Base-by-base conservation (phyloP, 1,284 basidiomycete species). In the Trametes sp. region DNA sequence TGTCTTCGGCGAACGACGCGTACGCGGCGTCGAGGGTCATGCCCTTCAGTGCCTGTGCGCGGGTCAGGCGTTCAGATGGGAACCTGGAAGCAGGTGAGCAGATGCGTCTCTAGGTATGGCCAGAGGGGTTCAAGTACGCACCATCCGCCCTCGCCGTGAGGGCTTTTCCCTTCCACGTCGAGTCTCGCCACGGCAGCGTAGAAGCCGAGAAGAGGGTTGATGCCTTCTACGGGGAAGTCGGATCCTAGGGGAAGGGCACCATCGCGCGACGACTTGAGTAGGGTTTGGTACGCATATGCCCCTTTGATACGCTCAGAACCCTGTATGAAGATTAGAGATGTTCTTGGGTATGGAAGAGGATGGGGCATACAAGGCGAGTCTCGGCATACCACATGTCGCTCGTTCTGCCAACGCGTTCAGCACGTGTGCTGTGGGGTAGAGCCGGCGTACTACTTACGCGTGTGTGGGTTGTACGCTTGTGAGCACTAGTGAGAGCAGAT, bases 321-420 rank as follows among this genome's bases (percentile, higher is more conserved):
- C 91, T 93, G 54, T 6, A 21, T 11, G 8, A n/a, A 2, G 6
- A 14, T 46, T 14, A 46, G 38, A 36, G n/a, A 11, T 41, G 13
- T 53, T 19, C 26, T 35, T 23, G 24, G 31, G 14, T 13, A 41
- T 41, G 31, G 50, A 9, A 59, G 11, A 36, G 1, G 19, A 9
- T 4, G 4, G 29, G 4, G 73, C 82, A 54, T 72, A 91, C 92
- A 64, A 96, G 76, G 60, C 94, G 86, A 23, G 75, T 81, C 74
- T 96, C 93, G 0, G 93, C 94, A 69, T 96, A 98, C 78, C 86
- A 86, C 95, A 98, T 97, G 73, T 98, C 94, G 58, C 88, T 93
- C 45, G 93, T 94, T 23, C 87, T 92, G 68, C n/a, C 36, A 38
- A 50, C 11, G 8, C 54, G n/a, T 56, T 35, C 13, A 59, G 50